Evolutionary conservation across 306 rosid species (phyloP).

Genomic region (Trifolium pratense): DNA sequence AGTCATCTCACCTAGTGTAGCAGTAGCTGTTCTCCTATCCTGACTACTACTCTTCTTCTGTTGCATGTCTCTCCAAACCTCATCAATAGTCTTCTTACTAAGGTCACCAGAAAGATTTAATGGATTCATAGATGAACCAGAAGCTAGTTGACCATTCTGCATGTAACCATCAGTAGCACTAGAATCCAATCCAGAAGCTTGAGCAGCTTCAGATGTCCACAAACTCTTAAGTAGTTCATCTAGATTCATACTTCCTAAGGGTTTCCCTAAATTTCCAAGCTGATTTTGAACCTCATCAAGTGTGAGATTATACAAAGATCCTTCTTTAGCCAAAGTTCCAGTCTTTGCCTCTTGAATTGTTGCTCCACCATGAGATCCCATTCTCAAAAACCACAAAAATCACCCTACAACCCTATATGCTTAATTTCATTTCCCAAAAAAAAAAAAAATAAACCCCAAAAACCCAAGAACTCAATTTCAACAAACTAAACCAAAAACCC

Average conservation of each 20-base stretch:
- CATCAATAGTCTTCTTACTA: slow-evolving; percentile 94
- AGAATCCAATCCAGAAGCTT: slow-evolving; percentile 53
- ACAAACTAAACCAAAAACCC: slow-evolving; percentile 32
- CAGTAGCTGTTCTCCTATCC: slow-evolving; percentile 68
- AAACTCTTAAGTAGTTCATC: slow-evolving; percentile 92
- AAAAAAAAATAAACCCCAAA: background rate
- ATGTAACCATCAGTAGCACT: slow-evolving; percentile 38
- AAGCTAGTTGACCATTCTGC: slow-evolving; percentile 53
- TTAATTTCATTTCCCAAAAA: slow-evolving; percentile 28
- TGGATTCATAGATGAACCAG: slow-evolving; percentile 55
- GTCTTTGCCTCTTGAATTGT: slow-evolving; percentile 63
- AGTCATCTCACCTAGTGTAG: slow-evolving; percentile 94
- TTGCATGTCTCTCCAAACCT: slow-evolving; percentile 95
- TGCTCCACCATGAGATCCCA: slow-evolving; percentile 89
- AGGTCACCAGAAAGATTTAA: slow-evolving; percentile 66
- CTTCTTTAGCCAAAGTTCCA: slow-evolving; percentile 65
- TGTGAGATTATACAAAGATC: slow-evolving; percentile 81
- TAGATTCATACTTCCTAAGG: slow-evolving; percentile 94
- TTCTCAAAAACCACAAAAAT: slow-evolving; percentile 47
- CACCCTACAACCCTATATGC: slow-evolving; percentile 40
- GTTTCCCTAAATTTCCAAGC: slow-evolving; percentile 93
- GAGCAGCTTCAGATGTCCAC: slow-evolving; percentile 74
- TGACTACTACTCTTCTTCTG: slow-evolving; percentile 53
- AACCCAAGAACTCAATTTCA: slow-evolving; percentile 35
- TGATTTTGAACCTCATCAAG: slow-evolving; percentile 96